Evolutionary conservation across 169 alveolate species (phyloP).

Genomic region (Toxoplasma gondii): DNA sequence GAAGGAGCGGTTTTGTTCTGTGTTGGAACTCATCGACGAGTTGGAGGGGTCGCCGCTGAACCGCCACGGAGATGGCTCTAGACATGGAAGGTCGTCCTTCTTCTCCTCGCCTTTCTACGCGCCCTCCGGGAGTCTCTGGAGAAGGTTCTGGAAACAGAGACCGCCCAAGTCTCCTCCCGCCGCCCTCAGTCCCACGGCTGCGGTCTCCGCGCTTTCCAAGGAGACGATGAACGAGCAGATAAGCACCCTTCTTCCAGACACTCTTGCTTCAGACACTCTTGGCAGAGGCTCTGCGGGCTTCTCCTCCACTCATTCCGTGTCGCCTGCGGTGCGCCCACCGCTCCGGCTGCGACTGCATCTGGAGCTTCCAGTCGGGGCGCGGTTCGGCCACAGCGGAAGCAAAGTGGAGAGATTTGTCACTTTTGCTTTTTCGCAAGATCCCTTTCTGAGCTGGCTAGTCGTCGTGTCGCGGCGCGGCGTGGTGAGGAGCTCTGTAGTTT

Average conservation of each 20-base stretch:
- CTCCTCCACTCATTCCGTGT: neutral
- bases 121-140: neutral
- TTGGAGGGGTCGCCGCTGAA: slow-evolving; percentile 38
- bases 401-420: slow-evolving; percentile 42
- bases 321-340: neutral
- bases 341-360: slow-evolving; percentile 36
- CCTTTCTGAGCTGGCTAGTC: slow-evolving; percentile 48
- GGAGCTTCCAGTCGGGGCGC: slow-evolving; percentile 59
- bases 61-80: too few species aligned
- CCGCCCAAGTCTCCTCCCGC: neutral
- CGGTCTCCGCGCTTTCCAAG: too few species aligned
- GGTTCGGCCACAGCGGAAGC: slow-evolving; percentile 59
- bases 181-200: neutral
- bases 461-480: slow-evolving; percentile 51
- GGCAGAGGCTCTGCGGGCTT: neutral
- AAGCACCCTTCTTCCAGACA: too few species aligned
- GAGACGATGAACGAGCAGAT: too few species aligned
- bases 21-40: slow-evolving; percentile 1
- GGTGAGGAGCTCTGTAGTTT: neutral
- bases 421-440: slow-evolving; percentile 30
- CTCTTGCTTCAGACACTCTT: too few species aligned
- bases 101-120: neutral
- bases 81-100: neutral
- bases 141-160: neutral
- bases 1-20: slow-evolving; percentile 46